Conservation (phyloP, 176 grass and related monocot genomes). For the Oropetium thomaeum region DNA sequence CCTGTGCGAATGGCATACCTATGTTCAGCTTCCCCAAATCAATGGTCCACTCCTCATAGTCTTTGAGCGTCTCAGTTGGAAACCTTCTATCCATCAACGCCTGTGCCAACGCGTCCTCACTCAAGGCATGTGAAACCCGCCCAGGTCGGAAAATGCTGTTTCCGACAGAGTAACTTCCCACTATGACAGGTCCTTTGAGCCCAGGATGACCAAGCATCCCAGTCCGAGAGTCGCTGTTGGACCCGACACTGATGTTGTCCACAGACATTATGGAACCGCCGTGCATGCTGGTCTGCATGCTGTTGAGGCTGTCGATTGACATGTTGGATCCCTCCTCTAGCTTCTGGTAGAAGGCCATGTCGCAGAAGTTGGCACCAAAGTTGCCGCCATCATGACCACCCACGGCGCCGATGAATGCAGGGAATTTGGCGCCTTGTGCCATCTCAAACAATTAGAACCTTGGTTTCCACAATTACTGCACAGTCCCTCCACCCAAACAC, state of each 20-base stretch:
- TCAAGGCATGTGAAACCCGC: conserved; percentile 64
- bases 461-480: not conserved
- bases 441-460: conserved; percentile 11
- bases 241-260: conserved; percentile 60
- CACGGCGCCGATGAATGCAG: conserved; percentile 43
- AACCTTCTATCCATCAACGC: conserved; percentile 69
- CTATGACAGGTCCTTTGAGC: conserved; percentile 41
- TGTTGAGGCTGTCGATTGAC: conserved; percentile 62
- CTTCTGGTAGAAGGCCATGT: conserved; percentile 77
- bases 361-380: conserved; percentile 51
- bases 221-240: conserved; percentile 52
- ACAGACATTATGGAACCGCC: conserved; percentile 54
- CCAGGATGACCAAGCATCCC: conserved; percentile 66
- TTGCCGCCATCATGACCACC: conserved; percentile 21
- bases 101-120: conserved; percentile 72
- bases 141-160: conserved; percentile 62
- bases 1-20: conserved; percentile 72
- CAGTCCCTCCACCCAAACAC: not conserved
- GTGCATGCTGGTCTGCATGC: conserved; percentile 63
- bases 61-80: conserved; percentile 57
- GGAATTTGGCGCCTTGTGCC: conserved; percentile 59
- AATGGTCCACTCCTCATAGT: conserved; percentile 82
- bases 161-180: conserved; percentile 49
- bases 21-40: conserved; percentile 70
- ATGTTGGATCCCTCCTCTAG: conserved; percentile 72